Percentiles rank a stretch among this genome's conserved stretches.
phyloP scores from a whole-genome alignment of 2,329 filamentous ascomycete species.

The Talaromyces verruculosus region DNA sequence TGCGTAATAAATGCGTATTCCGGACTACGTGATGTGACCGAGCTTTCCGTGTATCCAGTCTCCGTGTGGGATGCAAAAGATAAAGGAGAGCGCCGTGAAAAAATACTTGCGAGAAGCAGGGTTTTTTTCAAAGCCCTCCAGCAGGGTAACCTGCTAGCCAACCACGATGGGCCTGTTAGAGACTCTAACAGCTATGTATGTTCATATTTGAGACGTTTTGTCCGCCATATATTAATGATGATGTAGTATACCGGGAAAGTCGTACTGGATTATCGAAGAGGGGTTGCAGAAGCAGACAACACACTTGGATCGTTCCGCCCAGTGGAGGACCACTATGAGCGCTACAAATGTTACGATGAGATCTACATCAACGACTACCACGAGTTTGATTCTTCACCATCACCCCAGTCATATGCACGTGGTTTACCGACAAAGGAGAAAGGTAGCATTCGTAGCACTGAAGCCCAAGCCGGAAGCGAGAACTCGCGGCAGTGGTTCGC shows the following conservation, averaged over 20 bases:
- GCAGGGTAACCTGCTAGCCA: background rate
- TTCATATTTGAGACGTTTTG: background rate
- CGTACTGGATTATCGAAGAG: background rate
- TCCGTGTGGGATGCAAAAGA: constrained; percentile 8
- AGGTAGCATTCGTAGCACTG: background rate
- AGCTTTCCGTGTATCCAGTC: background rate
- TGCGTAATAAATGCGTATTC: background rate
- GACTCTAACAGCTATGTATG: background rate
- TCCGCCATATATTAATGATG: background rate
- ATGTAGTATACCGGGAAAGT: background rate
- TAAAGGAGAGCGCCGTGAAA: constrained; percentile 3
- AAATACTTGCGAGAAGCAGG: constrained; percentile 2
- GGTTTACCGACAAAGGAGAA: background rate
- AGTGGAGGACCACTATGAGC: background rate
- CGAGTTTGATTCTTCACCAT: background rate
- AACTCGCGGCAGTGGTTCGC: background rate
- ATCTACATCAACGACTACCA: background rate
- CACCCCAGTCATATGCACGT: background rate
- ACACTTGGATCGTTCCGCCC: background rate
- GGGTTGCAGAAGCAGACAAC: background rate
- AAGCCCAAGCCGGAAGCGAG: background rate
- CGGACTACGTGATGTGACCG: constrained; percentile 3
- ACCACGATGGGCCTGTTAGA: background rate
- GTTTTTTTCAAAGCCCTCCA: constrained; percentile 5
- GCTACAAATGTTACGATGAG: background rate